Conservation (phyloP, 345 rosid genomes). For the Theobroma cacao region DNA sequence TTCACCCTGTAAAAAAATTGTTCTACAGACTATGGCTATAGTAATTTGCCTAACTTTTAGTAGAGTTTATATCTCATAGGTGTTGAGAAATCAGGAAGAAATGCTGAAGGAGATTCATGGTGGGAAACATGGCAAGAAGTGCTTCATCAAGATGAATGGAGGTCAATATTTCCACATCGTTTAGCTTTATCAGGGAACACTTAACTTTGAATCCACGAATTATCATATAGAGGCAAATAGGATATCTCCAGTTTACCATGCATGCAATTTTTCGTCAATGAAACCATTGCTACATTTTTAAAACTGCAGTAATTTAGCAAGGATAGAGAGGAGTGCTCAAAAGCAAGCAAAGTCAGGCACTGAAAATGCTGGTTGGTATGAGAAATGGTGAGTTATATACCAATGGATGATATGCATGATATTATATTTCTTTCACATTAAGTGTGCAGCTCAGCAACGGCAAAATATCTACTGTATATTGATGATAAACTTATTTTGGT, state of each 20-base stretch:
- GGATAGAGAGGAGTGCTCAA: slow-evolving; percentile 98
- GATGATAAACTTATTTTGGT: slow-evolving; percentile 14
- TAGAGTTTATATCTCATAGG: slow-evolving; percentile 46
- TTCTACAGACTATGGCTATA: neutral
- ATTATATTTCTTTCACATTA: neutral
- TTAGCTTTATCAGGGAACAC: neutral
- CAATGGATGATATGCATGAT: slow-evolving; percentile 9
- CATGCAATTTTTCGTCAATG: slow-evolving; percentile 3
- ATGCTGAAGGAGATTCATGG: slow-evolving; percentile 97
- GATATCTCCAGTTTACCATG: neutral
- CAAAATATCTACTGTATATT: neutral
- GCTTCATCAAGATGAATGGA: slow-evolving; percentile 98
- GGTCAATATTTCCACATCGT: slow-evolving; percentile 41
- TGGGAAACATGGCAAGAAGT: slow-evolving; percentile 99
- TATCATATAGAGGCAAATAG: neutral
- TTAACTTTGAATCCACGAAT: slow-evolving; percentile 1
- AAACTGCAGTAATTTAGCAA: slow-evolving; percentile 78
- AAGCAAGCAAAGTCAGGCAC: slow-evolving; percentile 96
- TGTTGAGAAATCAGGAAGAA: slow-evolving; percentile 96
- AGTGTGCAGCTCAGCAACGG: neutral
- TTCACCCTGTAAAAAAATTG: no score
- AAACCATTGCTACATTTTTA: neutral
- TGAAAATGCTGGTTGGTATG: slow-evolving; percentile 97
- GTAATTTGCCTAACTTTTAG: neutral
- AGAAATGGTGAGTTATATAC: slow-evolving; percentile 76